Conservation (phyloP, 106 monocot species). For the Ottelia alismoides region DNA sequence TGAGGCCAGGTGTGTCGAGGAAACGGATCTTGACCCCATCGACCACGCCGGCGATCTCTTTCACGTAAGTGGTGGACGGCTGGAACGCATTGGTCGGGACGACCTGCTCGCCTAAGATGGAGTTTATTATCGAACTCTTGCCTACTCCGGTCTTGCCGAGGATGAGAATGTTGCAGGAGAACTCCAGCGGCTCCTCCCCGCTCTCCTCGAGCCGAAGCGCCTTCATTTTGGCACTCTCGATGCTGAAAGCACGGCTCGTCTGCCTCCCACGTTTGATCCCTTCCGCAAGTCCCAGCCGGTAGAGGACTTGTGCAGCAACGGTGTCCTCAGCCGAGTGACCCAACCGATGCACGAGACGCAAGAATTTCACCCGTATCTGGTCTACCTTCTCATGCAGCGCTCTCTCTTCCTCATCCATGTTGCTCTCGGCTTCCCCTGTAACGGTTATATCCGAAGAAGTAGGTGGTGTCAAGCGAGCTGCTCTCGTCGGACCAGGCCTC, state of each 20-base stretch:
- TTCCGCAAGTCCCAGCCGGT: conserved; percentile 70
- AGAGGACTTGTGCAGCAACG: conserved; percentile 62
- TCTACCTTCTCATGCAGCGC: conserved; percentile 73
- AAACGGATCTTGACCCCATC: conserved; percentile 66
- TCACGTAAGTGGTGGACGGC: conserved; percentile 36
- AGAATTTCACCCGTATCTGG: conserved; percentile 60
- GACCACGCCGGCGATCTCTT: conserved; percentile 44
- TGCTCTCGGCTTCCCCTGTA: conserved; percentile 24
- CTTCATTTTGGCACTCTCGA: too few species aligned
- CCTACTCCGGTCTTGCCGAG: too few species aligned
- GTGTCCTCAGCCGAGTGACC: conserved; percentile 68
- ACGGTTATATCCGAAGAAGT: conserved; percentile 23
- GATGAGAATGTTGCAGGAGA: too few species aligned
- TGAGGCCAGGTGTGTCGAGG: conserved; percentile 73
- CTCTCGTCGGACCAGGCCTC: conserved; percentile 29
- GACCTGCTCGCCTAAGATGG: conserved; percentile 62
- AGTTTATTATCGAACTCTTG: too few species aligned
- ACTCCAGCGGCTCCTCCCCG: too few species aligned
- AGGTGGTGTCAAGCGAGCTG: conserved; percentile 29
- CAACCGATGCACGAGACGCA: conserved; percentile 61
- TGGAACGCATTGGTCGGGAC: conserved; percentile 44
- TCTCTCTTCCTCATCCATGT: conserved; percentile 56
- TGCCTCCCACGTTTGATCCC: too few species aligned
- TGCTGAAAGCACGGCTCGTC: too few species aligned
- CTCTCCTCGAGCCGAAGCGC: too few species aligned